Evolutionary conservation across 208 protist species (phyloP), one percentile per base, ranked within the genome.

Genomic region (Leishmania gerbilli): DNA sequence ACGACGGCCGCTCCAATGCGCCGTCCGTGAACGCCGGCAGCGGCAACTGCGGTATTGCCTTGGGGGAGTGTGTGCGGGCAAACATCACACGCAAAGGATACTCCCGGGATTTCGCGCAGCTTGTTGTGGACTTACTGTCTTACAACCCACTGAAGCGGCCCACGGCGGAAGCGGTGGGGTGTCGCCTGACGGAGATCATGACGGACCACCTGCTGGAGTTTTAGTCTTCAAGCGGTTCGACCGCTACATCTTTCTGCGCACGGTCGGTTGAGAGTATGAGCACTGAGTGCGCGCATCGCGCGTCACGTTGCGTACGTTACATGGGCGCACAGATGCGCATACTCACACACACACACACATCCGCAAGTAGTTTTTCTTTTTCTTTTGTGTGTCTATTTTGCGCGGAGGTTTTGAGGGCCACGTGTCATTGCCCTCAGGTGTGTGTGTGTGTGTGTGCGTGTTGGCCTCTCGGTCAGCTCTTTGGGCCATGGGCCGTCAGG

Each of bases 91-190:
- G 80, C 1, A 87, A 84, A 60, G 92, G 92, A 34, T 96, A 89
- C 78, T 92, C 89, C 15, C 21, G 37, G 0, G 84, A 81, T 17
- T 79, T 96, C 24, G 88, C 89, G 21, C 75, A 87, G 49, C 82
- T 96, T 24, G 87, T 92, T 24, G 77, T 85, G 49, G 86, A 91
- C 34, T 68, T 96, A 49, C 87, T 96, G 1, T 89, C 86, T 31
- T 89, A 91, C 83, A 88, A 94, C 74, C 89, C 92, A 0, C 80
- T 86, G 49, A 86, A 84, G 64, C 82, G 92, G n/a, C 92, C 90
- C 11, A 84, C 76, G 15, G 91, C 91, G 3, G 71, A 77, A 4
- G 77, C 53, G 1, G 85, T 90, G 42, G 83, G 71, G 34, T 79
- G 79, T 69, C 85, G 87, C n/a, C 80, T 96, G 75, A 89, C 84